Evolutionary conservation across 148 eudicot species (phyloP).

Genomic region (Pouteria glomerata): DNA sequence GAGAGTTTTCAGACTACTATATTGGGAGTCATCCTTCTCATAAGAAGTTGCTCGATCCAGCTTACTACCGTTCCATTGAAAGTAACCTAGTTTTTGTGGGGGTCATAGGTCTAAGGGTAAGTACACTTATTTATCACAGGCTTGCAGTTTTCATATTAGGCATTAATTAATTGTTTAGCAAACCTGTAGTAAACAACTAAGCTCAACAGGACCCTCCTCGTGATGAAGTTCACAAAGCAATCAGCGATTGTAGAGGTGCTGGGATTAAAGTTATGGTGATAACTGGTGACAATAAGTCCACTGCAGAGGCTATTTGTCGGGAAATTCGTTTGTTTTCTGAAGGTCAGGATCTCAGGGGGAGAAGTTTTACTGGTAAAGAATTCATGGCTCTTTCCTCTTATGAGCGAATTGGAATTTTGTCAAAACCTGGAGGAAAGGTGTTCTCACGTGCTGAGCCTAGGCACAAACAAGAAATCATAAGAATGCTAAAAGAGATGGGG

Average conservation of each 20-base stretch:
- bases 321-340: constrained; percentile 57
- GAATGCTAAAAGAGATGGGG: constrained; percentile 64
- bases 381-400: constrained; percentile 55
- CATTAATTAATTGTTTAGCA: neutral
- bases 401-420: constrained; percentile 41
- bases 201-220: constrained; percentile 78
- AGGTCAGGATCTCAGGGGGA: constrained; percentile 39
- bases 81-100: constrained; percentile 73
- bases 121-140: constrained; percentile 4
- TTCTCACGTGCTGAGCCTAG: constrained; percentile 85
- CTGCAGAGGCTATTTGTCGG: constrained; percentile 75
- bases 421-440: constrained; percentile 56
- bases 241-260: constrained; percentile 71
- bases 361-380: constrained; percentile 73
- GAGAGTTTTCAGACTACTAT: constrained; percentile 59
- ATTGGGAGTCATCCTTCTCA: constrained; percentile 61
- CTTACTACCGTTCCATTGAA: constrained; percentile 57
- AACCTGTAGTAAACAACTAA: neutral
- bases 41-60: constrained; percentile 69
- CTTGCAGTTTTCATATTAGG: neutral
- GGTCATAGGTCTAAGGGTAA: constrained; percentile 79
- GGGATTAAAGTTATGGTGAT: constrained; percentile 78
- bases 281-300: constrained; percentile 78
- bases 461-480: constrained; percentile 86
- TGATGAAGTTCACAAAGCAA: constrained; percentile 68